Conservation (phyloP, 1,139 yeast genomes). For the Scheffersomyces lignicola region DNA sequence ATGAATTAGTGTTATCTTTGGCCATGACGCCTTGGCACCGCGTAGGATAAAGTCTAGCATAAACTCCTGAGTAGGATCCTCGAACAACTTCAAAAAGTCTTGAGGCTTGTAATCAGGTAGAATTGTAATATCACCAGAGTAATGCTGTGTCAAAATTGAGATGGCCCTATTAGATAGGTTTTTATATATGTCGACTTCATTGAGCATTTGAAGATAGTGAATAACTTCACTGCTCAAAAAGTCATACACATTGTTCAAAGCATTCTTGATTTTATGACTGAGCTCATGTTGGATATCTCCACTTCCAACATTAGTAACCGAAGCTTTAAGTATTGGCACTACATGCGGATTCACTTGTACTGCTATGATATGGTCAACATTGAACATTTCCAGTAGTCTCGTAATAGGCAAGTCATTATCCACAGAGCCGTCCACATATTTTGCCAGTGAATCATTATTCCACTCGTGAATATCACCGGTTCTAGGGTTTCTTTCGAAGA, state of each 20-base stretch:
- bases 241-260: conserved; percentile 58
- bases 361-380: conserved; percentile 94
- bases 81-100: conserved; percentile 64
- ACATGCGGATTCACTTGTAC: conserved; percentile 98
- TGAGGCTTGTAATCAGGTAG: conserved; percentile 66
- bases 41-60: conserved; percentile 68
- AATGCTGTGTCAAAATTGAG: conserved; percentile 78
- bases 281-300: conserved; percentile 65
- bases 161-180: conserved; percentile 71
- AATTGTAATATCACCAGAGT: conserved; percentile 92
- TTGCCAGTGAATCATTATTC: conserved; percentile 76
- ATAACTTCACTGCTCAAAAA: conserved; percentile 68
- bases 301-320: conserved; percentile 71
- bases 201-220: conserved; percentile 71
- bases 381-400: conserved; percentile 90
- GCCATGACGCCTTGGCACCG: conserved; percentile 95
- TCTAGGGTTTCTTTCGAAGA: conserved; percentile 76
- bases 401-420: conserved; percentile 92
- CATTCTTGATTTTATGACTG: conserved; percentile 53
- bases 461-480: conserved; percentile 73
- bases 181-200: conserved; percentile 74
- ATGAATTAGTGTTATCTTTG: conserved; percentile 75
- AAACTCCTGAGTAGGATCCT: conserved; percentile 79
- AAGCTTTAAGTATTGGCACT: conserved; percentile 74
- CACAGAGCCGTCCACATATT: conserved; percentile 94